Base-by-base conservation (phyloP, 176 grass and related monocot genomes). In the Coix lacrymajobi region DNA sequence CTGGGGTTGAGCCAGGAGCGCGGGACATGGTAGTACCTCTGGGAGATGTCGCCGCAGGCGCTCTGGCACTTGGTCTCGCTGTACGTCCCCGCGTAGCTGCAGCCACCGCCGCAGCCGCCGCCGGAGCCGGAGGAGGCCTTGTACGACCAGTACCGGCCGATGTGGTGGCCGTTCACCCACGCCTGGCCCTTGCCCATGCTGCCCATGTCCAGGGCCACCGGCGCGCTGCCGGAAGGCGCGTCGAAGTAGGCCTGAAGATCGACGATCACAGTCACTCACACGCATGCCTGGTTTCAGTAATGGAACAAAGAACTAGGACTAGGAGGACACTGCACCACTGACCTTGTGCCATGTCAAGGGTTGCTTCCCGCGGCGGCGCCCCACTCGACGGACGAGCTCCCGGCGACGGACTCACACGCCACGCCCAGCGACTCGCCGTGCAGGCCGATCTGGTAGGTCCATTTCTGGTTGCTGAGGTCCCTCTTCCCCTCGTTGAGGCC, bases 331-430 rank as follows among this genome's bases (percentile, higher is more conserved):
- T n/a, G n/a, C n/a, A n/a, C n/a, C 31, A 30, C 88, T 73, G 39
- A 97, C 94, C 96, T 93, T 95, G 90, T 95, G 92, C 96, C 96
- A 98, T 46, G 96, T 98, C 13, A 98, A 30, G 0, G 96, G 92
- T 70, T 89, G 88, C 36, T 65, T 79, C 34, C 80, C 87, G 15
- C 62, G 28, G 89, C 84, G 65, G 65, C 31, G 67, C 85, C 74
- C 96, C 92, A 98, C 81, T 93, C 76, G n/a, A 98, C 96, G 24
- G 92, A 88, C 17, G 92, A 98, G 84, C 87, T 90, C 39, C 96
- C 92, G 73, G 84, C 72, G 62, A 81, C 62, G 16, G 90, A 66
- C 60, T 93, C 48, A n/a, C n/a, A n/a, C n/a, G n/a, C n/a, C 54
- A 98, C 46, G 8, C 86, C 79, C 30, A 93, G 76, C 68, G 85